Evolutionary conservation across 495 filamentous ascomycete genomes (phyloP), one percentile per base, ranked within the genome.

Genomic region (Podospora bellae-mahoneyi): DNA sequence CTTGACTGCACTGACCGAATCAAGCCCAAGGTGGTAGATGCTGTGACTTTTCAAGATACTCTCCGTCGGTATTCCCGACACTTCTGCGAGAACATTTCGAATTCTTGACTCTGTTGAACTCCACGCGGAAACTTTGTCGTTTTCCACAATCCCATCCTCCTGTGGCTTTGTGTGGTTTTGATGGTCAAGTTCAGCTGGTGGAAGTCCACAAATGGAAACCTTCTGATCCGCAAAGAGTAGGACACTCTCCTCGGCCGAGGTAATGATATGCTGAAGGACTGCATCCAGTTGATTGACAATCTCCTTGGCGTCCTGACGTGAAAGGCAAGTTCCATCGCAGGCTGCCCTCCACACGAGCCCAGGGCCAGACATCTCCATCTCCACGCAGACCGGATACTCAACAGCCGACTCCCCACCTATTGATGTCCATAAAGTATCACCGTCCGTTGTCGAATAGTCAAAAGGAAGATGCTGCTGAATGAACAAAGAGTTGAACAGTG

Each of bases 1-100:
- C 60, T 90, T 88, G 76, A 97, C 93, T 10, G 92, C 91, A 64
- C 90, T 91, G 73, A 98, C 92, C 3, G 94, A 97, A 74, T 98
- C 94, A 48, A 97, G 82, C 6, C 94, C 94, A 6, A 98, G 83
- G 70, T 91, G 88, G 74, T 94, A 96, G 26, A 97, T 90, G 26
- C 85, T 92, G 54, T 88, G 82, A n/a, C 79, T 77, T 32, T 83
- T 83, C 7, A 80, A 75, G 48, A 97, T 93, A 13, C 84, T 78
- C 2, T 84, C 72, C n/a, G 82, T 78, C 0, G 89, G 76, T 0
- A 92, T 75, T 13, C 84, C 85, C 0, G 91, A 89, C 4, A 93
- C 80, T 32, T 87, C 77, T 0, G 89, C 82, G 18, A 97, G 82
- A 2, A 89, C 84, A 58, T 82, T 78, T 0, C 89, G 81, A 65